These are phyloP conservation scores for Tetrahymena thermophila DNA, from an alignment of 73 alveolate genomes.

Conservation along the genomic window DNA sequence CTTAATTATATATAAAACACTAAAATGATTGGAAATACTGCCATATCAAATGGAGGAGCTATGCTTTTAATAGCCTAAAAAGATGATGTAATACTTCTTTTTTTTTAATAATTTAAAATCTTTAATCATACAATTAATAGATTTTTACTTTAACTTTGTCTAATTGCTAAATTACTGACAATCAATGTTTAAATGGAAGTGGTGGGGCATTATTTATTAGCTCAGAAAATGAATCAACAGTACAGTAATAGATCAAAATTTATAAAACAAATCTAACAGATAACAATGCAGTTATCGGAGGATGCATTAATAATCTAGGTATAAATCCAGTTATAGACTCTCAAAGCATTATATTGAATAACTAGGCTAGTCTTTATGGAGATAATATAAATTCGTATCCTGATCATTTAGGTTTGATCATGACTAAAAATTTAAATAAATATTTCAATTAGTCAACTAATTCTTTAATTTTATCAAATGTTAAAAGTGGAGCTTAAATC, in stretches of 20 bases:
- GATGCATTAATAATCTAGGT: background rate
- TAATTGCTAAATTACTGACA: background rate
- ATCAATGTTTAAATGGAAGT: background rate
- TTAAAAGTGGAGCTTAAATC: background rate
- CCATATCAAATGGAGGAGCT: background rate
- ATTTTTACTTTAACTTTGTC: background rate
- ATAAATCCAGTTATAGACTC: background rate
- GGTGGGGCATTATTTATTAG: background rate
- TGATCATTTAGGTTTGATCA: background rate
- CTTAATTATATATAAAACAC: background rate
- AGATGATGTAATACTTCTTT: background rate
- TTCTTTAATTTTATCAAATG: background rate
- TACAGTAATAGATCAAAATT: background rate
- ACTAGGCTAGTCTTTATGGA: background rate
- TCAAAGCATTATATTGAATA: background rate
- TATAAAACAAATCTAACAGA: background rate
- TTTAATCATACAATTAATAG: background rate
- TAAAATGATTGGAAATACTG: background rate
- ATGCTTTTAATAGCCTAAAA: background rate
- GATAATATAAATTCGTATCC: background rate
- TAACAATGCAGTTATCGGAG: background rate
- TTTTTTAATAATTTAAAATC: background rate
- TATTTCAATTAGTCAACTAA: background rate
- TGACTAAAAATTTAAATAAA: background rate
- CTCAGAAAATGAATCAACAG: background rate